Percentiles rank a stretch among this genome's conserved stretches.
Evolutionary conservation across 345 rosid species (phyloP).

Genomic region (Barbarea vulgaris): DNA sequence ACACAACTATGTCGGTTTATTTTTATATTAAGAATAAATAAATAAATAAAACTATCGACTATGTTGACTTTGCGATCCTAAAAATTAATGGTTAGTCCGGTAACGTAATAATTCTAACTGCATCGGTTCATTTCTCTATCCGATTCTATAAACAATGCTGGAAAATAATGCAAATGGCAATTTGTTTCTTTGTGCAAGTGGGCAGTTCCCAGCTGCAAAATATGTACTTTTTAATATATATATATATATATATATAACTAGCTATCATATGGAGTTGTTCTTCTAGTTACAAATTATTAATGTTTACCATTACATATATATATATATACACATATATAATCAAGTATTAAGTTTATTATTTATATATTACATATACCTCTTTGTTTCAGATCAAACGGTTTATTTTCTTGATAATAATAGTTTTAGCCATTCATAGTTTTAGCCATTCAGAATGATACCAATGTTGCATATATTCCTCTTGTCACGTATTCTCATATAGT

Average conservation of each 20-base stretch:
- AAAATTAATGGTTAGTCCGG: neutral
- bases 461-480: neutral
- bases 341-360: neutral
- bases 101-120: neutral
- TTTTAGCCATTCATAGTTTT: too few species aligned
- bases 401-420: too few species aligned
- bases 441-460: neutral
- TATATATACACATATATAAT: neutral
- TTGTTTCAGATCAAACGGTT: neutral
- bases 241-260: neutral
- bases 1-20: neutral
- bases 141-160: neutral
- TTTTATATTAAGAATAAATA: neutral
- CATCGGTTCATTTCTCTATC: neutral
- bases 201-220: neutral
- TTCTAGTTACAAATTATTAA: neutral
- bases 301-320: neutral
- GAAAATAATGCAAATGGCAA: neutral
- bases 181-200: slow-evolving; percentile 16
- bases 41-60: neutral
- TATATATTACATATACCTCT: neutral
- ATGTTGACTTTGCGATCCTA: neutral
- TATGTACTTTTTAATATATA: neutral
- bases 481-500: neutral
- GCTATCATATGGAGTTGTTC: neutral